Percentiles rank a stretch among this genome's conserved stretches.
Conservation (phyloP, 768 basidiomycete genomes). For the Suillus decipiens region DNA sequence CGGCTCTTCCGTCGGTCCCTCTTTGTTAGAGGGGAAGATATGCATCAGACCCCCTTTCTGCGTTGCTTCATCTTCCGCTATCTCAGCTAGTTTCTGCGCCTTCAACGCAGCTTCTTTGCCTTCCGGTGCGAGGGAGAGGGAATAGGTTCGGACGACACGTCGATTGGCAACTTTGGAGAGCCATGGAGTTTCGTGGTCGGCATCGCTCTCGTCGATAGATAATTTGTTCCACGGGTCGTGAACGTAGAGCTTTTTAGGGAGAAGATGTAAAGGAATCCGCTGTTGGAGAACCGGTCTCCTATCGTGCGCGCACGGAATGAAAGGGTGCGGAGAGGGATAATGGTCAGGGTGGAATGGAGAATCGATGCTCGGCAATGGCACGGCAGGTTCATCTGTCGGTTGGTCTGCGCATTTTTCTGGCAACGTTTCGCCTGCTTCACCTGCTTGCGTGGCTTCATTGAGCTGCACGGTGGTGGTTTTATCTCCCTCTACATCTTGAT, state of each 20-base stretch:
- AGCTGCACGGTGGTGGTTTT: background rate
- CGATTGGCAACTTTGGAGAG: constrained; percentile 15
- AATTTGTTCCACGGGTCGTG: constrained; percentile 46
- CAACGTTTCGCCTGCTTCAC: background rate
- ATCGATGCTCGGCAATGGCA: background rate
- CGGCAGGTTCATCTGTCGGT: background rate
- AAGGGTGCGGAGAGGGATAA: constrained; percentile 45
- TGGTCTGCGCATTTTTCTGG: background rate
- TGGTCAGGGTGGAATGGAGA: constrained; percentile 33
- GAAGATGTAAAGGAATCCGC: constrained; percentile 34
- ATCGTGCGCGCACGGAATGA: constrained; percentile 35
- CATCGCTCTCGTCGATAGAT: constrained; percentile 9
- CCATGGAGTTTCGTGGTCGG: constrained; percentile 26
- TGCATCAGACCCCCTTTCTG: constrained; percentile 20
- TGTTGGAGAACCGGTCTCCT: constrained; percentile 33
- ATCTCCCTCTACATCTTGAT: background rate
- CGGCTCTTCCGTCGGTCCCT: constrained; percentile 26
- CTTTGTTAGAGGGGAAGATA: constrained; percentile 21
- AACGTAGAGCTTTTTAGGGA: constrained; percentile 43
- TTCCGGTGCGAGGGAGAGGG: constrained; percentile 19
- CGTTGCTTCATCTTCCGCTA: constrained; percentile 15
- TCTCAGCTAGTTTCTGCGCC: constrained; percentile 9
- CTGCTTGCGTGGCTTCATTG: background rate
- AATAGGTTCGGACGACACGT: constrained; percentile 33
- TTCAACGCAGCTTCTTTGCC: background rate